These are phyloP conservation scores for Trichoderma harzianum DNA, from an alignment of 2,329 filamentous ascomycete genomes.

Conservation along the genomic window DNA sequence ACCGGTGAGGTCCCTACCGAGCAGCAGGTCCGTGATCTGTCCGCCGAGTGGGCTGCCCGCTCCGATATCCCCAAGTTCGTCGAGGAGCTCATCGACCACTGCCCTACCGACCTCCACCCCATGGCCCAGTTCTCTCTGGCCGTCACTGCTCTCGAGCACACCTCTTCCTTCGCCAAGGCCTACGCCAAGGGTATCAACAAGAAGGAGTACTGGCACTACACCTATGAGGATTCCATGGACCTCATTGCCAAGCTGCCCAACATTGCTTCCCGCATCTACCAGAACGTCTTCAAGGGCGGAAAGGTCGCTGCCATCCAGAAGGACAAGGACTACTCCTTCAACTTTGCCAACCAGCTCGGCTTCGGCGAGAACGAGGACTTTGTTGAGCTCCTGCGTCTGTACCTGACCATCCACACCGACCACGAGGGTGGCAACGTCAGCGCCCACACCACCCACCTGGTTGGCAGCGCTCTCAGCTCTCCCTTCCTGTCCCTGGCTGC, in stretches of 20 bases:
- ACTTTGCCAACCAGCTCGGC: constrained; percentile 99
- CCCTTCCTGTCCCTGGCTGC: constrained; percentile 95
- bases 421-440: constrained; percentile 99
- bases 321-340: constrained; percentile 99
- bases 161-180: constrained; percentile 95
- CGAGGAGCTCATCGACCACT: constrained; percentile 99
- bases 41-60: constrained; percentile 97
- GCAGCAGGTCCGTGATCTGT: constrained; percentile 97
- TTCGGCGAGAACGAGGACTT: constrained; percentile 95
- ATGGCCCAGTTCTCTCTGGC: constrained; percentile 99
- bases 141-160: constrained; percentile 96
- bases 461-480: constrained; percentile 93
- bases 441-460: constrained; percentile 97
- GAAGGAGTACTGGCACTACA: constrained; percentile 99
- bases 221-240: constrained; percentile 99
- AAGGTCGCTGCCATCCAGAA: constrained; percentile 95
- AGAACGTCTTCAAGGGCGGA: constrained; percentile 99
- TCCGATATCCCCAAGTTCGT: constrained; percentile 97
- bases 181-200: constrained; percentile 99
- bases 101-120: constrained; percentile 96
- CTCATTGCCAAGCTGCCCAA: constrained; percentile 99
- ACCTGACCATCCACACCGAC: constrained; percentile 99
- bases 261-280: constrained; percentile 98
- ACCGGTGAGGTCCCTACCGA: constrained; percentile 96
- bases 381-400: constrained; percentile 95